Conservation (phyloP, 1,284 basidiomycete genomes). For the Boletus sp. region DNA sequence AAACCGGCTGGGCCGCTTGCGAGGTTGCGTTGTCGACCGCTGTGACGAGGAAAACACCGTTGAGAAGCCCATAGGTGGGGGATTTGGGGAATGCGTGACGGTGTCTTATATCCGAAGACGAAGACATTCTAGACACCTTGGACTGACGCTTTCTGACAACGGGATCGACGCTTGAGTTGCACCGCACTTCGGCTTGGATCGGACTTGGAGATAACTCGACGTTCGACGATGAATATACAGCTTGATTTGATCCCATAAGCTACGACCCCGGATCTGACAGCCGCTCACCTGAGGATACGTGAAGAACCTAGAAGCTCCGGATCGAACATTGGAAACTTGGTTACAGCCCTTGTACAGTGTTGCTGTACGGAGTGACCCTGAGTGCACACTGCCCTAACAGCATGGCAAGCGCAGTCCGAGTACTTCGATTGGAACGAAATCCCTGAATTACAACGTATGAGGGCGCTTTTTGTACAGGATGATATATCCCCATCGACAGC, state of each 20-base stretch:
- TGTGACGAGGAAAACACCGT: neutral
- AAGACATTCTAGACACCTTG: too few species aligned
- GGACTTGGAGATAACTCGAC: too few species aligned
- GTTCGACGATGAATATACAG: too few species aligned
- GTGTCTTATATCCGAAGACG: slow-evolving; percentile 1
- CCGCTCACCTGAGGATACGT: neutral
- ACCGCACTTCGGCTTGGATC: too few species aligned
- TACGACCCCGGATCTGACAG: neutral
- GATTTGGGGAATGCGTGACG: too few species aligned
- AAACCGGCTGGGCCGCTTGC: neutral
- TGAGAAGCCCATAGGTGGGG: slow-evolving; percentile 6
- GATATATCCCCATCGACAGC: neutral
- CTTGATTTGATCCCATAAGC: too few species aligned
- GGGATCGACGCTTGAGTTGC: too few species aligned
- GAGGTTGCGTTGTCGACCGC: neutral
- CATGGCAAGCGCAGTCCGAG: neutral
- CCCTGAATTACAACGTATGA: neutral
- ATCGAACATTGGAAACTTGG: too few species aligned
- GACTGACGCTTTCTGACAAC: too few species aligned
- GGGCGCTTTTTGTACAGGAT: neutral
- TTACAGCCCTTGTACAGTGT: neutral
- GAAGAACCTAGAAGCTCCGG: too few species aligned
- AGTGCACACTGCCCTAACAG: neutral
- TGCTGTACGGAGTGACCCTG: neutral
- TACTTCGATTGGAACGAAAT: neutral